These are phyloP conservation scores for Fusarium tanahbumbuense DNA, from an alignment of 2,329 filamentous ascomycete genomes.

Conservation along the genomic window DNA sequence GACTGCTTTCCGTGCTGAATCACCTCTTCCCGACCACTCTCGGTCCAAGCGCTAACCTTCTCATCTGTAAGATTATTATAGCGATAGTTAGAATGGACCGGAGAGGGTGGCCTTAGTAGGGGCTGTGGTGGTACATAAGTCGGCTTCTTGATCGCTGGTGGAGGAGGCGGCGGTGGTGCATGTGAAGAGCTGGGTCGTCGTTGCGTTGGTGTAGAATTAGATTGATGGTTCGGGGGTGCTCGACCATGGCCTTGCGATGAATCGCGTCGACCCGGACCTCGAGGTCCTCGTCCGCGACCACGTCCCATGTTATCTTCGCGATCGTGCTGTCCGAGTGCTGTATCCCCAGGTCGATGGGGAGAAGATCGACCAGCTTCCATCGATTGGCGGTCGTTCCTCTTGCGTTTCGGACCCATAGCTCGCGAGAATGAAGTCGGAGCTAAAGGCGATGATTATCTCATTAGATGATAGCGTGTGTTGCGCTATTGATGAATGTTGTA, in stretches of 20 bases:
- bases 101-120: conserved; percentile 46
- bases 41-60: conserved; percentile 74
- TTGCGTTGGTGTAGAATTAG: conserved; percentile 40
- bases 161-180: conserved; percentile 41
- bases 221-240: conserved; percentile 43
- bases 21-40: conserved; percentile 73
- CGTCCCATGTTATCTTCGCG: conserved; percentile 62
- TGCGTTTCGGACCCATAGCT: conserved; percentile 70
- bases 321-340: conserved; percentile 67
- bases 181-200: conserved; percentile 41
- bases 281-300: conserved; percentile 60
- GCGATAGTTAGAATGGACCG: conserved; percentile 65
- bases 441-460: conserved; percentile 48
- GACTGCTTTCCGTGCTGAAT: conserved; percentile 73
- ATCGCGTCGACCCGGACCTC: conserved; percentile 64
- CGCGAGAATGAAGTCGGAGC: conserved; percentile 34
- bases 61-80: conserved; percentile 83
- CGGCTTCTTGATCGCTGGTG: conserved; percentile 37
- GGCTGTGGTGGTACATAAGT: conserved; percentile 40
- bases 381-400: conserved; percentile 64
- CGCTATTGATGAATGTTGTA: conserved; percentile 5
- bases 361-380: conserved; percentile 66
- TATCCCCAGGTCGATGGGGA: conserved; percentile 71
- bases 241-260: conserved; percentile 56
- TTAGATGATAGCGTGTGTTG: conserved; percentile 43